A percentile compares a stretch with the other conserved stretches of the same genome.
Evolutionary conservation across 805 yeast genomes (phyloP).

Genomic region (Yamadazyma takamatsuzukensis): DNA sequence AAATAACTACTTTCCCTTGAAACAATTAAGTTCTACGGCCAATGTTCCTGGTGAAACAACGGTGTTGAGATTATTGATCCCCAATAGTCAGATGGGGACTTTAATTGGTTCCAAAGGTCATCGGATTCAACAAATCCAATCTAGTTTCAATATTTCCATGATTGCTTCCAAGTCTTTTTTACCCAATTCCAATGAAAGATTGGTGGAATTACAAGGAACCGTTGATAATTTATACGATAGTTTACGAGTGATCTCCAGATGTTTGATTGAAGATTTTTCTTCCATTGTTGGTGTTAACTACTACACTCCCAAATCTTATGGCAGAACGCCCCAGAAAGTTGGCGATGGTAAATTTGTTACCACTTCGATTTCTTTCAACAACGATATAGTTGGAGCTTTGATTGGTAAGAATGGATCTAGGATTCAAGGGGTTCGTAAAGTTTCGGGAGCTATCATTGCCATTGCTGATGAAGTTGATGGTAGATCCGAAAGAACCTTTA

Average conservation of each 20-base stretch:
- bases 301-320: conserved; percentile 55
- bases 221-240: conserved; percentile 60
- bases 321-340: conserved; percentile 1
- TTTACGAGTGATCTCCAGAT: conserved; percentile 57
- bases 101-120: conserved; percentile 81
- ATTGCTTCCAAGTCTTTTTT: conserved; percentile 84
- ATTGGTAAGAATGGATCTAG: conserved; percentile 84
- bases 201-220: conserved; percentile 82
- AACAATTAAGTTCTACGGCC: conserved; percentile 53
- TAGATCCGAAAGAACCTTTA: conserved; percentile 62
- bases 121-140: conserved; percentile 76
- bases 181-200: conserved; percentile 77
- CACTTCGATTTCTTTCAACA: conserved; percentile 59
- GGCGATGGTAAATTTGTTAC: conserved; percentile 13
- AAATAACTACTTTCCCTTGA: conserved; percentile 57
- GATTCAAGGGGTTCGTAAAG: conserved; percentile 79
- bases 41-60: conserved; percentile 49
- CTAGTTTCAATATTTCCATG: conserved; percentile 65
- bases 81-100: conserved; percentile 85
- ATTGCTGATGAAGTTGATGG: conserved; percentile 69
- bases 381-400: conserved; percentile 82
- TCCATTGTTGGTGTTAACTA: conserved; percentile 60
- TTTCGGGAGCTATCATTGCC: conserved; percentile 73
- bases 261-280: conserved; percentile 71
- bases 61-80: conserved; percentile 66